These are phyloP conservation scores for Saccharum spontaneum DNA, from an alignment of 176 grass and related monocot genomes.

Conservation along the genomic window DNA sequence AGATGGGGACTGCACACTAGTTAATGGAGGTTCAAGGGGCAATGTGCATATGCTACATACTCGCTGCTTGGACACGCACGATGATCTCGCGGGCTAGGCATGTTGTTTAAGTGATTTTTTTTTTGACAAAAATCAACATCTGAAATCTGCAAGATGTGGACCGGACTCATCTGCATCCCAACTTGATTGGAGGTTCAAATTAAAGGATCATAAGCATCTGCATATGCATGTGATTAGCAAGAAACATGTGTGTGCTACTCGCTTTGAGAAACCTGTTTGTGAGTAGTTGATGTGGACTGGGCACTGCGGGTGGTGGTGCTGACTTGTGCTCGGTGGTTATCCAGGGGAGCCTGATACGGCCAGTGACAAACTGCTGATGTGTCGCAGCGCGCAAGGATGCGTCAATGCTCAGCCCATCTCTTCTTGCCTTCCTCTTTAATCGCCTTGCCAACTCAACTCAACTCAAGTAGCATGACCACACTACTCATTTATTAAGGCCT, in stretches of 20 bases:
- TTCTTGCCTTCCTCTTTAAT: background rate
- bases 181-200: background rate
- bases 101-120: background rate
- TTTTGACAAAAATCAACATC: background rate
- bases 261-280: background rate
- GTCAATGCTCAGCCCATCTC: background rate
- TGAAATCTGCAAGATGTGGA: background rate
- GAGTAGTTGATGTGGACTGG: background rate
- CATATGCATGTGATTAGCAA: background rate
- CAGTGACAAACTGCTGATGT: conserved; percentile 23
- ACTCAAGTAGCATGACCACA: background rate
- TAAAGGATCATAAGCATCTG: background rate
- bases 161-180: background rate
- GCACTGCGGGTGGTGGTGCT: background rate
- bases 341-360: conserved; percentile 14
- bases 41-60: background rate
- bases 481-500: background rate
- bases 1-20: background rate
- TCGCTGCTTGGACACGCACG: background rate
- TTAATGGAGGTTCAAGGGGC: background rate
- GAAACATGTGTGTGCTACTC: background rate
- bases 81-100: background rate
- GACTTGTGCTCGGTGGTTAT: conserved; percentile 18
- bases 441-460: background rate
- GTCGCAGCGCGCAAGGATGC: background rate